These are phyloP conservation scores for Pythium periplocum DNA, from an alignment of 352 stramenopile species.

Conservation along the genomic window DNA sequence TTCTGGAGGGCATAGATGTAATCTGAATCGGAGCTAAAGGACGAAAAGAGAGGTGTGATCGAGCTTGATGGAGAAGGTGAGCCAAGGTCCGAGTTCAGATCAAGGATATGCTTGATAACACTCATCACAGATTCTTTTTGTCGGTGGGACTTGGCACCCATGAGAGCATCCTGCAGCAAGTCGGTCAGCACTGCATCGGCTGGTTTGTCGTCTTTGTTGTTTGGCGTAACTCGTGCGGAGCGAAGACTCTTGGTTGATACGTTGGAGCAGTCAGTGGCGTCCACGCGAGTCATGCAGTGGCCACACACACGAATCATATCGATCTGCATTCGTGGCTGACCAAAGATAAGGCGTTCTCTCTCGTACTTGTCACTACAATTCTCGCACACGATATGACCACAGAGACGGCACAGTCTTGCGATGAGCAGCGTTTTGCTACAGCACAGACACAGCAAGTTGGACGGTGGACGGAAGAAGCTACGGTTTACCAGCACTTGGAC, in stretches of 20 bases:
- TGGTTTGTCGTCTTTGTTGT: conserved; percentile 14
- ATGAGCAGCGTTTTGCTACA: conserved; percentile 45
- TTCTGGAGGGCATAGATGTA: background rate
- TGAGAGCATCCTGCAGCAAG: conserved; percentile 32
- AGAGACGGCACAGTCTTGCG: conserved; percentile 54
- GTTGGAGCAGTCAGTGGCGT: conserved; percentile 48
- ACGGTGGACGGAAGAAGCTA: conserved; percentile 30
- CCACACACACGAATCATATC: conserved; percentile 41
- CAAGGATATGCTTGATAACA: conserved; percentile 51
- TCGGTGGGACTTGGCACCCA: conserved; percentile 23
- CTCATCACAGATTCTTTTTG: conserved; percentile 34
- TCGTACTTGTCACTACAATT: conserved; percentile 34
- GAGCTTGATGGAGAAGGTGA: background rate
- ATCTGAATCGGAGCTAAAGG: background rate
- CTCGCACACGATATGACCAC: conserved; percentile 52
- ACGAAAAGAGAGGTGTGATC: background rate
- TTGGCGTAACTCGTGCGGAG: conserved; percentile 17
- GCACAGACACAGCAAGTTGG: conserved; percentile 52
- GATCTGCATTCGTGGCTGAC: conserved; percentile 10
- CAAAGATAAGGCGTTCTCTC: conserved; percentile 15
- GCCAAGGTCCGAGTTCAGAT: conserved; percentile 24
- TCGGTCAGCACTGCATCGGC: conserved; percentile 27
- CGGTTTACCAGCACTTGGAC: conserved; percentile 43
- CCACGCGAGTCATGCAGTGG: conserved; percentile 46
- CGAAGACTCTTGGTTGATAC: conserved; percentile 21